Evolutionary conservation across 768 basidiomycete species (phyloP).

Genomic region (Russula lepida): DNA sequence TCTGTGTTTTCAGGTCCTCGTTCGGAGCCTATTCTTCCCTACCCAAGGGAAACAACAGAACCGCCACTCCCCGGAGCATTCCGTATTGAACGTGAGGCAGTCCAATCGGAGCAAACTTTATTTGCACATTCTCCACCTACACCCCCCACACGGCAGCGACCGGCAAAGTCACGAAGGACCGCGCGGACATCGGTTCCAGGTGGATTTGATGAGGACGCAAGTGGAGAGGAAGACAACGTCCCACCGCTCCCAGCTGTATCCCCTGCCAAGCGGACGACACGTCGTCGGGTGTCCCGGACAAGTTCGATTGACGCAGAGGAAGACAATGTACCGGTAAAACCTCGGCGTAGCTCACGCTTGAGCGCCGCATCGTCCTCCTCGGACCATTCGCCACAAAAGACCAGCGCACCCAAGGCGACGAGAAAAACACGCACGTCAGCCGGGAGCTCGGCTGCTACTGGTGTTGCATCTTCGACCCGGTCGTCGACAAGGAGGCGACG

Average conservation of each 20-base stretch:
- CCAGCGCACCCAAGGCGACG: slow-evolving; percentile 4
- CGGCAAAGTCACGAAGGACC: slow-evolving; percentile 14
- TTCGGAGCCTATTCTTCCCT: neutral
- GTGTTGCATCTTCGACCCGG: slow-evolving; percentile 3
- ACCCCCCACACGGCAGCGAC: slow-evolving; percentile 11
- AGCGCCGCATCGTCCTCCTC: slow-evolving; percentile 20
- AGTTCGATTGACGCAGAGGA: slow-evolving; percentile 12
- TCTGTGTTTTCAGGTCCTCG: slow-evolving; percentile 5
- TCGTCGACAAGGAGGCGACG: slow-evolving; percentile 15
- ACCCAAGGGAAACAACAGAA: slow-evolving; percentile 8
- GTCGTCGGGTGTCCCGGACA: slow-evolving; percentile 7
- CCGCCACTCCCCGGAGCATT: slow-evolving; percentile 14
- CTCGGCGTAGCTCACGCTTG: slow-evolving; percentile 21
- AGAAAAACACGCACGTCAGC: slow-evolving; percentile 5
- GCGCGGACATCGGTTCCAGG: slow-evolving; percentile 9
- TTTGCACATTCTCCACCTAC: slow-evolving; percentile 15
- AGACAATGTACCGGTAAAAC: neutral
- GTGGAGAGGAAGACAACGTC: slow-evolving; percentile 18
- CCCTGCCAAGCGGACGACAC: slow-evolving; percentile 15
- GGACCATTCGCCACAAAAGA: slow-evolving; percentile 19
- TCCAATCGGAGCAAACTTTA: neutral
- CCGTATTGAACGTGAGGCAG: neutral
- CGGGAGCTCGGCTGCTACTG: slow-evolving; percentile 21
- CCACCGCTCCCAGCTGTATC: slow-evolving; percentile 16
- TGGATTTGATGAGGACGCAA: slow-evolving; percentile 12